phyloP scores from a whole-genome alignment of 371 early-diverging fungal genomes.

The Mucor plumbeus region DNA sequence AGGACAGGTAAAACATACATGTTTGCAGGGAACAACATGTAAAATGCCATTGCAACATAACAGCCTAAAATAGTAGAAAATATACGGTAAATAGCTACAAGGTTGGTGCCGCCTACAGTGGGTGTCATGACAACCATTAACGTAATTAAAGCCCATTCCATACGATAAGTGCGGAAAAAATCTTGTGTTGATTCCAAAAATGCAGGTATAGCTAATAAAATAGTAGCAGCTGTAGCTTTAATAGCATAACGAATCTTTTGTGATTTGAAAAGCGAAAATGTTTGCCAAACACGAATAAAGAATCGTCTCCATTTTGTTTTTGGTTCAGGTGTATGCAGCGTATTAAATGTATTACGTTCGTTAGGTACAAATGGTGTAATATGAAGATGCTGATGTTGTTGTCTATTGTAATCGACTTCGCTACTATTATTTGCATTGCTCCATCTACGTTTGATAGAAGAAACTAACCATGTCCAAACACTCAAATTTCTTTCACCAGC shows the following conservation, averaged over 20 bases:
- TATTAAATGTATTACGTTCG: conserved; percentile 56
- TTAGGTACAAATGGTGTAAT: conserved; percentile 46
- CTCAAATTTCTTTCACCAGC: conserved; percentile 6
- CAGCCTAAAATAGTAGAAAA: conserved; percentile 79
- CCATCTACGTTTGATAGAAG: conserved; percentile 9
- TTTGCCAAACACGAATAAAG: conserved; percentile 66
- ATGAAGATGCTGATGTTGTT: conserved; percentile 1
- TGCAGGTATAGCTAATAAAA: conserved; percentile 68
- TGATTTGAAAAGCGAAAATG: conserved; percentile 65
- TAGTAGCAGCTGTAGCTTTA: conserved; percentile 68
- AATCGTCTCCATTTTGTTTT: conserved; percentile 55
- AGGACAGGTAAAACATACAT: conserved; percentile 56
- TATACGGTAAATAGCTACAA: conserved; percentile 75
- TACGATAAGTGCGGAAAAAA: conserved; percentile 67
- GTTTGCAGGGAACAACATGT: conserved; percentile 61
- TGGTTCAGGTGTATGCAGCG: conserved; percentile 73
- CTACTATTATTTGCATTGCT: neutral
- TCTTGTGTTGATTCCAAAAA: conserved; percentile 67
- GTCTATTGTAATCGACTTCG: too few species aligned
- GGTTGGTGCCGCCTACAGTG: conserved; percentile 84
- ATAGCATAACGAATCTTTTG: conserved; percentile 74
- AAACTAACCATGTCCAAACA: conserved; percentile 23
- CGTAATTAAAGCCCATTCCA: conserved; percentile 86
- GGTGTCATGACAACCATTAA: conserved; percentile 86
- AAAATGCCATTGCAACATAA: conserved; percentile 61